These are phyloP conservation scores for Colletotrichum costaricense DNA, from an alignment of 2,329 filamentous ascomycete genomes.

Conservation along the genomic window DNA sequence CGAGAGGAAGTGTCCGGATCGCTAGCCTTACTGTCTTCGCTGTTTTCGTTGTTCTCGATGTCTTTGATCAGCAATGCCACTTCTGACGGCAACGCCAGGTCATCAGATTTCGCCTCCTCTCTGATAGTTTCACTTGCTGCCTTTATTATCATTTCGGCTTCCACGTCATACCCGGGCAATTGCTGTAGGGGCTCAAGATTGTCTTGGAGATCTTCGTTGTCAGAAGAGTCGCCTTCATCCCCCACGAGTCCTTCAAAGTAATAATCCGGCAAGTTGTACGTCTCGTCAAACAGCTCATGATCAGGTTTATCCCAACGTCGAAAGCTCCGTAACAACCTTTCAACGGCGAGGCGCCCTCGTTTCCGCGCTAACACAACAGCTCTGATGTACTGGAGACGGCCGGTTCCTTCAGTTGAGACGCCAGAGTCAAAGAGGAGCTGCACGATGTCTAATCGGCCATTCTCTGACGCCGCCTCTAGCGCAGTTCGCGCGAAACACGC, in stretches of 20 bases:
- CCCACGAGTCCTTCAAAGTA: not conserved
- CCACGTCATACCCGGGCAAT: fast-evolving
- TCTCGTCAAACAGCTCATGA: not conserved
- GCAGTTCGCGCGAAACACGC: fast-evolving
- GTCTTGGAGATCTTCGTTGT: not conserved
- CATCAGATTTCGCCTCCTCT: too few species aligned
- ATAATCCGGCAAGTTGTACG: fast-evolving
- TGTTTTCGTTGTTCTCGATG: too few species aligned
- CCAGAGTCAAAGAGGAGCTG: not conserved
- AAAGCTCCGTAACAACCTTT: not conserved
- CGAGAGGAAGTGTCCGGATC: too few species aligned
- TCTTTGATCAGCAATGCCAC: too few species aligned
- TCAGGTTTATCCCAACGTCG: not conserved
- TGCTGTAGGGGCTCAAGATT: too few species aligned
- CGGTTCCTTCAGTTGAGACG: not conserved
- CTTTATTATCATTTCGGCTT: too few species aligned
- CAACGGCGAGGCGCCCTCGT: not conserved
- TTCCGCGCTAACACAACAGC: not conserved
- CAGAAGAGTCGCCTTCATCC: not conserved
- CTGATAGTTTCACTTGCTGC: too few species aligned
- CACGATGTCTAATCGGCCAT: not conserved
- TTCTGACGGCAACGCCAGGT: too few species aligned
- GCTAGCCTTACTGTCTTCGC: too few species aligned
- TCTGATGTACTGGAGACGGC: not conserved
- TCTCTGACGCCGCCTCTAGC: not conserved